A percentile compares a stretch with the other conserved stretches of the same genome.
Evolutionary conservation across 1,139 yeast genomes (phyloP).

Genomic region (Scheffersomyces titani): DNA sequence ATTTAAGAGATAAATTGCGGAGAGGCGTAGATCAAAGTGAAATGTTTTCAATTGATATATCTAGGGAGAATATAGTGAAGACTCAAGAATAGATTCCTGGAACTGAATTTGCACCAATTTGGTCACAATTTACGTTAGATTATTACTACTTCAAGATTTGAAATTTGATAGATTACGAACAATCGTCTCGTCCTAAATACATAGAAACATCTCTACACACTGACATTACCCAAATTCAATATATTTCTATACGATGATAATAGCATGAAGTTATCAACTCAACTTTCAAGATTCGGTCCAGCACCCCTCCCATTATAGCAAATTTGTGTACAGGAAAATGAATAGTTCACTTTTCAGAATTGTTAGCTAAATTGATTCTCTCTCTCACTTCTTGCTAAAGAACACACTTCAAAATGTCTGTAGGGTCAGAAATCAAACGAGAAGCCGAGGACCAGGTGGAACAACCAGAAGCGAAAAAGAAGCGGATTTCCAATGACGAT

Average conservation of each 20-base stretch:
- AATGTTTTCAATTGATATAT: background rate
- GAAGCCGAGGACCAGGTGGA: background rate
- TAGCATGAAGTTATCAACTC: background rate
- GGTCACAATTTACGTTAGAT: background rate
- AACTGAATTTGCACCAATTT: background rate
- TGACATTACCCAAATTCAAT: too few species aligned
- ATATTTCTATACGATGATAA: background rate
- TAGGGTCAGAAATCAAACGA: constrained; percentile 1
- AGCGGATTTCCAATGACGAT: constrained; percentile 62
- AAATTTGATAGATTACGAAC: background rate
- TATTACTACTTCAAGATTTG: background rate
- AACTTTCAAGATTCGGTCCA: background rate
- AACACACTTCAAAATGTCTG: background rate
- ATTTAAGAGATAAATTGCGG: too few species aligned
- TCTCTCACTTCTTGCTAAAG: background rate
- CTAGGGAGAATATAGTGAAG: background rate
- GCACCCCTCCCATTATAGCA: background rate
- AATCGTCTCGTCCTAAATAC: too few species aligned
- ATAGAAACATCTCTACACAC: too few species aligned
- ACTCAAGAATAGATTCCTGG: background rate
- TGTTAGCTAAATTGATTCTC: background rate
- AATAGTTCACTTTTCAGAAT: background rate
- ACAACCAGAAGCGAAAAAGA: constrained; percentile 1
- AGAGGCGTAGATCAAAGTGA: background rate
- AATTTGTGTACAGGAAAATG: background rate